These are phyloP conservation scores for Cyclotella atomus DNA, from an alignment of 108 stramenopile species.

Conservation along the genomic window DNA sequence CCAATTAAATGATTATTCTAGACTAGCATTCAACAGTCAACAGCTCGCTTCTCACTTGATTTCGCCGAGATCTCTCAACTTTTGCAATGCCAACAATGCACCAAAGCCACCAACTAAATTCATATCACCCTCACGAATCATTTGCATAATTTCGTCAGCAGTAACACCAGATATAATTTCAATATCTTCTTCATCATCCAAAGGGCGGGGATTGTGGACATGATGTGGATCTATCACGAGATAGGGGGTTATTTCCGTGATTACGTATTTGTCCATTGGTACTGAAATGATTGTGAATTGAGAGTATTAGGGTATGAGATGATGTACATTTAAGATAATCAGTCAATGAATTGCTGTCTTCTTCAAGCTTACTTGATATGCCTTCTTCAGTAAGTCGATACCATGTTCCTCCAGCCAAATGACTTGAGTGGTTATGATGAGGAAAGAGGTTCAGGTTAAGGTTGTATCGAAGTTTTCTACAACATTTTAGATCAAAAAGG, in stretches of 20 bases:
- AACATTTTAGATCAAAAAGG: no score
- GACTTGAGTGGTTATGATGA: constrained; percentile 23
- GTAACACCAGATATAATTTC: constrained; percentile 72
- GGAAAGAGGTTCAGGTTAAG: background rate
- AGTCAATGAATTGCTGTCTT: background rate
- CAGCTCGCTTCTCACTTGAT: constrained; percentile 20
- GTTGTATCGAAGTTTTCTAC: no score
- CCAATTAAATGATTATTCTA: background rate
- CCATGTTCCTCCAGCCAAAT: constrained; percentile 78
- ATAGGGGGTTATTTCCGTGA: constrained; percentile 68
- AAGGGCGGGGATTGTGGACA: constrained; percentile 65
- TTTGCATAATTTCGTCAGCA: constrained; percentile 59
- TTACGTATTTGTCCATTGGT: constrained; percentile 85
- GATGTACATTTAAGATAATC: background rate
- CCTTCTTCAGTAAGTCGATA: constrained; percentile 55
- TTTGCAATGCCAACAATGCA: constrained; percentile 67
- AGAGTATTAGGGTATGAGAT: background rate
- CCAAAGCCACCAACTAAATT: constrained; percentile 84
- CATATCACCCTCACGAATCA: constrained; percentile 75
- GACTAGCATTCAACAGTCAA: background rate
- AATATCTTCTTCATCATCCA: constrained; percentile 87
- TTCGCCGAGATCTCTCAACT: constrained; percentile 78
- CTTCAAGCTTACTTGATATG: constrained; percentile 34
- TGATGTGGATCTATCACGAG: constrained; percentile 75
- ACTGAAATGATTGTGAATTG: constrained; percentile 6